phyloP scores from a whole-genome alignment of 176 grass and related monocot genomes.

The Guadua angustifolia region DNA sequence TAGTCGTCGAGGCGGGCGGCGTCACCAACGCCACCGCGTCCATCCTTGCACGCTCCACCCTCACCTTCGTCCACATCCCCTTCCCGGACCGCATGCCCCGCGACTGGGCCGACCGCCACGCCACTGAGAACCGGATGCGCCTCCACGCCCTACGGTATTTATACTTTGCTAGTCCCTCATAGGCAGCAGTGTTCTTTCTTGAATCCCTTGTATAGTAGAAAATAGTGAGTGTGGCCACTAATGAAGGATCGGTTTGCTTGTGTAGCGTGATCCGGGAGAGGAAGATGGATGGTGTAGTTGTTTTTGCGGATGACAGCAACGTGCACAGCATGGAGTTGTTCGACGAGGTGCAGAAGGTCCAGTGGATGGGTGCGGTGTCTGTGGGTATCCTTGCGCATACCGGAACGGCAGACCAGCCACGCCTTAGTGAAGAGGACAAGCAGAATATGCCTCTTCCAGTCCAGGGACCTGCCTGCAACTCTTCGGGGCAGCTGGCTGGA shows the following conservation, averaged over 20 bases:
- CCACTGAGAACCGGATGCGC: slow-evolving; percentile 81
- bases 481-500: slow-evolving; percentile 69
- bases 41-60: slow-evolving; percentile 56
- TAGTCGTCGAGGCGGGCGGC: slow-evolving; percentile 88
- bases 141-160: slow-evolving; percentile 72
- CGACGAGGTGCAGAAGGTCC: slow-evolving; percentile 95
- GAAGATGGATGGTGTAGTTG: slow-evolving; percentile 83
- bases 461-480: slow-evolving; percentile 91
- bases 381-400: slow-evolving; percentile 84
- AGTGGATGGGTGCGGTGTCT: slow-evolving; percentile 88
- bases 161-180: slow-evolving; percentile 12
- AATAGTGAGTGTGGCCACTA: neutral
- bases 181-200: neutral
- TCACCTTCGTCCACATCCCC: slow-evolving; percentile 77
- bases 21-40: slow-evolving; percentile 71
- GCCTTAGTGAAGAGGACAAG: slow-evolving; percentile 72
- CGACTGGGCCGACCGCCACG: slow-evolving; percentile 74
- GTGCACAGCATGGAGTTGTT: slow-evolving; percentile 97
- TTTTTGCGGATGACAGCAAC: slow-evolving; percentile 97
- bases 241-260: slow-evolving; percentile 25
- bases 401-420: slow-evolving; percentile 42
- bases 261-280: slow-evolving; percentile 81
- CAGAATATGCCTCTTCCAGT: slow-evolving; percentile 75
- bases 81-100: slow-evolving; percentile 76
- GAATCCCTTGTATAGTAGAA: neutral